Evolutionary conservation across 202 grass and related monocot genomes (phyloP), one percentile per base, ranked within the genome.

Genomic region (Eragrostis tef): DNA sequence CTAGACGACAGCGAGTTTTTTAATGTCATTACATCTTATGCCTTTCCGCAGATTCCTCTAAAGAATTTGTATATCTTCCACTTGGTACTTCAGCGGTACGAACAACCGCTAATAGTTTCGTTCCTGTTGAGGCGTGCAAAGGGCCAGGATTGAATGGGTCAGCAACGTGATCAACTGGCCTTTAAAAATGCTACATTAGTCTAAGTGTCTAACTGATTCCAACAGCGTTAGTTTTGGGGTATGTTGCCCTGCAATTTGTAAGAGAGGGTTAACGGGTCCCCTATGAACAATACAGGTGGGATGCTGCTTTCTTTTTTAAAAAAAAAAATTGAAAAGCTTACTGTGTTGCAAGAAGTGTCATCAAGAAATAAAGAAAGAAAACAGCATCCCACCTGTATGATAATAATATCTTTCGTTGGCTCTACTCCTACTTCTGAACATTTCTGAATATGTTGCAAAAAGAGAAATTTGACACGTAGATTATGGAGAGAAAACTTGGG

Each of bases 91-190:
- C 11, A 52, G 50, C 50, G 15, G 44, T 46, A 46, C 44, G 44
- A 46, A 46, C 50, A 19, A 14, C 49, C 9, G 53, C 15, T 21
- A 9, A 39, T n/a, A 47, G 24, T 17, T n/a, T 20, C 8, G 39
- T 48, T 69, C 19, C 7, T 77, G 58, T 85, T 79, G 6, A n/a
- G 20, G 11, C n/a, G 56, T 79, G 83, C 13, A n/a, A 56, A 79
- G 75, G 49, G 67, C 57, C 74, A 58, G 26, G 9, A 3, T 85
- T 73, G 75, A 85, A 79, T 52, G 53, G 57, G 58, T 73, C 75
- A 56, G 22, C 22, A 79, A 50, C 53, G 50, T 19, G 16, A 11
- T 4, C 45, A 78, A 26, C 9, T 16, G 15, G 15, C 43, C 29
- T 20, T 53, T 43, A 60, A n/a, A 43, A 43, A 11, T 31, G 11